These are phyloP conservation scores for Candida coquimbonensis DNA, from an alignment of 805 yeast species.

Conservation along the genomic window DNA sequence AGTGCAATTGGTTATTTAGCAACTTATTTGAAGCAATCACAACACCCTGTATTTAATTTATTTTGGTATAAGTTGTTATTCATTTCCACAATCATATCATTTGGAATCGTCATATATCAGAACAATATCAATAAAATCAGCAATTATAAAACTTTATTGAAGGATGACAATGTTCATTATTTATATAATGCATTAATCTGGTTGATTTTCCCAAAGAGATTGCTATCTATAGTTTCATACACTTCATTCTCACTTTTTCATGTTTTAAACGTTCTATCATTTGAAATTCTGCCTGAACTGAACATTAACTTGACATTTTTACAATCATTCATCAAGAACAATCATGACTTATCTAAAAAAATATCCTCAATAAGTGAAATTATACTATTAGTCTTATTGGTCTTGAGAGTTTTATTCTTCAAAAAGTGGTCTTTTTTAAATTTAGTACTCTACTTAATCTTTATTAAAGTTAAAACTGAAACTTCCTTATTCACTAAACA, in stretches of 20 bases:
- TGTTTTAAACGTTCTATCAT: constrained; percentile 60
- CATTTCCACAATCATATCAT: constrained; percentile 61
- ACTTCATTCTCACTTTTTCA: constrained; percentile 77
- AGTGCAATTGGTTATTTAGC: constrained; percentile 32
- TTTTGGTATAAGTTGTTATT: constrained; percentile 54
- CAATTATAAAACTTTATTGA: constrained; percentile 26
- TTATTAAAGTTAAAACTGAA: constrained; percentile 74
- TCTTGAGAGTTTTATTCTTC: constrained; percentile 52
- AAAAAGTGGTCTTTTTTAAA: constrained; percentile 56
- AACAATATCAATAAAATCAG: constrained; percentile 19
- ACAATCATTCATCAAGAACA: constrained; percentile 38
- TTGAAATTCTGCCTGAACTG: constrained; percentile 59
- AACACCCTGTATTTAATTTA: constrained; percentile 27
- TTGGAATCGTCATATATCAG: constrained; percentile 70
- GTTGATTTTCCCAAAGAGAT: constrained; percentile 51
- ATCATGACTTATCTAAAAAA: constrained; percentile 54
- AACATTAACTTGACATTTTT: constrained; percentile 29
- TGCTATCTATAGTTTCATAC: constrained; percentile 66
- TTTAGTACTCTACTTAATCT: constrained; percentile 46
- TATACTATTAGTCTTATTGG: constrained; percentile 30
- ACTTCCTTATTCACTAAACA: constrained; percentile 66
- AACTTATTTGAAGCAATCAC: constrained; percentile 23
- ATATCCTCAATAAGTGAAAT: constrained; percentile 57
- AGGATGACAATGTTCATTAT: constrained; percentile 72
- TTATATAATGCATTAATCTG: constrained; percentile 48